A percentile compares a stretch with the other conserved stretches of the same genome.
These are phyloP conservation scores for Chlorella sp. DNA, from an alignment of 139 green algal genomes.

Conservation along the genomic window DNA sequence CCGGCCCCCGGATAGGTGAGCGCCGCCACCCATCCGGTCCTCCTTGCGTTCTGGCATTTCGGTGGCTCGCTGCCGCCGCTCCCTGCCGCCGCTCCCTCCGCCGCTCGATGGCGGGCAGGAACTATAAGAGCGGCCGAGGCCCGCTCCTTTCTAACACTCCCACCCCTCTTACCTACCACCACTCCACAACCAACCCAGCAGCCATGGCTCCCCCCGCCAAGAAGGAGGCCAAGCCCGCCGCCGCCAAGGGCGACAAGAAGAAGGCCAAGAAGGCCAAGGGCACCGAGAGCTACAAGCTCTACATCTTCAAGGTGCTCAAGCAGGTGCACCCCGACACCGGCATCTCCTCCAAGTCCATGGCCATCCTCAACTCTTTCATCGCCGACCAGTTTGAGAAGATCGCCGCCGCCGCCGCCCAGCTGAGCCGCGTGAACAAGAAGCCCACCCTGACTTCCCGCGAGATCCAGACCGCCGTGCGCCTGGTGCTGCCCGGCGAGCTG, in stretches of 20 bases:
- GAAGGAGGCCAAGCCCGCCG: neutral
- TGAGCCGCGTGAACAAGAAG: slow-evolving; percentile 88
- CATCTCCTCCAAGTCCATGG: slow-evolving; percentile 85
- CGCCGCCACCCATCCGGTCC: no score
- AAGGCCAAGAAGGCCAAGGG: slow-evolving; percentile 23
- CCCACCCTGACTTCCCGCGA: slow-evolving; percentile 88
- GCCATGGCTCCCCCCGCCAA: neutral
- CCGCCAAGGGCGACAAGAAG: neutral
- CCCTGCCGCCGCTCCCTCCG: no score
- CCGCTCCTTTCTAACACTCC: no score
- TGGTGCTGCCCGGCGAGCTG: slow-evolving; percentile 74
- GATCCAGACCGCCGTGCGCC: slow-evolving; percentile 91
- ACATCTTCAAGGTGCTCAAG: slow-evolving; percentile 98
- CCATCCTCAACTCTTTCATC: slow-evolving; percentile 87
- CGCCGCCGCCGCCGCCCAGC: slow-evolving; percentile 75
- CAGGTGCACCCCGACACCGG: slow-evolving; percentile 89
- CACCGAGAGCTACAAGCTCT: slow-evolving; percentile 93
- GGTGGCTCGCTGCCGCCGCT: no score
- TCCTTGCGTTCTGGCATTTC: no score
- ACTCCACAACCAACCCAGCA: no score
- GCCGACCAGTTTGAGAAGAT: slow-evolving; percentile 88
- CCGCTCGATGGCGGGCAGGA: no score
- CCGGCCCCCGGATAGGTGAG: no score
- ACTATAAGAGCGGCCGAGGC: no score
- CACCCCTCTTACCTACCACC: no score